Conservation (phyloP, 2,329 filamentous ascomycete species). For the Nemania abortiva region DNA sequence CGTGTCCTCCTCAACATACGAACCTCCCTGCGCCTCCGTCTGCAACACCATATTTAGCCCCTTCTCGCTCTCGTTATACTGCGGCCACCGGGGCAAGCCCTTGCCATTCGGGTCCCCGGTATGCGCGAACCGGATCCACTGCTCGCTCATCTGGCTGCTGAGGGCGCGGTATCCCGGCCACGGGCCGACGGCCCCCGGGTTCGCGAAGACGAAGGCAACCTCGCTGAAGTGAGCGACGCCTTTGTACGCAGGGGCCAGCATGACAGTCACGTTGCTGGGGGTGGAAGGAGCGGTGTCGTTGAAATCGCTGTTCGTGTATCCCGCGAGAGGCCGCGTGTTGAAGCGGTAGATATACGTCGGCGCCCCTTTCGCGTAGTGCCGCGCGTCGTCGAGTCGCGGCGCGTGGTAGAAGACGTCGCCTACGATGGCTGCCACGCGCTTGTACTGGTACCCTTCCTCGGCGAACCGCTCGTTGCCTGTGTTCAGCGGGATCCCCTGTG, state of each 20-base stretch:
- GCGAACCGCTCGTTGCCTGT: constrained; percentile 53
- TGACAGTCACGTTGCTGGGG: constrained; percentile 18
- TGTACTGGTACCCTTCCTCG: constrained; percentile 61
- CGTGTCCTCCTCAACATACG: constrained; percentile 51
- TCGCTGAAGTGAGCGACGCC: constrained; percentile 55
- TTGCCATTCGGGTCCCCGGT: constrained; percentile 45
- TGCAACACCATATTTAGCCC: constrained; percentile 52
- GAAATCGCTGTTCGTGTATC: constrained; percentile 11
- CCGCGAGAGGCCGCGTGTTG: constrained; percentile 58
- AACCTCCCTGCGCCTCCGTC: constrained; percentile 47
- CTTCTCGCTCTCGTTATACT: constrained; percentile 44
- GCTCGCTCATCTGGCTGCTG: constrained; percentile 47
- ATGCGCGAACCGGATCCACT: constrained; percentile 50
- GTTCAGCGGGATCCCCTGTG: constrained; percentile 60
- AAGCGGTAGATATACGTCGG: constrained; percentile 72
- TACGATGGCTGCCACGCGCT: constrained; percentile 65
- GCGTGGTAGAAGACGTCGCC: constrained; percentile 70
- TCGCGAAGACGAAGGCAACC: constrained; percentile 56
- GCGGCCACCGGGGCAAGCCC: constrained; percentile 48
- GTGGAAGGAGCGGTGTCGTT: constrained; percentile 37
- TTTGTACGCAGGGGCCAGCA: constrained; percentile 50
- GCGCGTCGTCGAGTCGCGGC: constrained; percentile 64
- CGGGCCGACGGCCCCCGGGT: constrained; percentile 43
- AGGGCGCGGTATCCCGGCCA: constrained; percentile 46
- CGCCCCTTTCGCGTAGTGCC: constrained; percentile 52